phyloP scores from a whole-genome alignment of 164 flowering plant species.

The Tetracentron sinense region DNA sequence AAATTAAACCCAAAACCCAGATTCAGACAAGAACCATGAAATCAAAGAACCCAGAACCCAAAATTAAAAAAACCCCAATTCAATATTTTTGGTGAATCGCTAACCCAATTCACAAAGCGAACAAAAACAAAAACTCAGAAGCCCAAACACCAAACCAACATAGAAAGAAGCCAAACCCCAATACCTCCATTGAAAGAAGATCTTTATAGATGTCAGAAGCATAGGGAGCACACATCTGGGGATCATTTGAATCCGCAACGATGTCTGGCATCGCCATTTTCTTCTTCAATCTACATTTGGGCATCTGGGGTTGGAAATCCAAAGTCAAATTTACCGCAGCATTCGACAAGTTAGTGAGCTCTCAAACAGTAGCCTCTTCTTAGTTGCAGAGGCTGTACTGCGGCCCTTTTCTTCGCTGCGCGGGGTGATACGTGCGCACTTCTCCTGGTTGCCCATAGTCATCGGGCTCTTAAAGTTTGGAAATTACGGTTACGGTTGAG shows the following conservation, averaged over 20 bases:
- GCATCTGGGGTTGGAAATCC: conserved; percentile 9
- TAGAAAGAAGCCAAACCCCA: neutral
- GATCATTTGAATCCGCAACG: conserved; percentile 20
- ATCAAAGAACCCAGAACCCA: too few species aligned
- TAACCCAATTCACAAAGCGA: conserved; percentile 1
- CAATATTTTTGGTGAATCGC: neutral
- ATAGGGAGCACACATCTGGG: conserved; percentile 24
- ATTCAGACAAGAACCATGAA: too few species aligned
- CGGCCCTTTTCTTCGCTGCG: conserved; percentile 38
- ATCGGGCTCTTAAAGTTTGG: neutral
- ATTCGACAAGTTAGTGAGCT: conserved; percentile 35
- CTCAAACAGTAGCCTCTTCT: conserved; percentile 50
- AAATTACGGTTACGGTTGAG: neutral
- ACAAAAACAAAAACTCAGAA: neutral
- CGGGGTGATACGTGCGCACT: conserved; percentile 19
- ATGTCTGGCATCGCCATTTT: neutral
- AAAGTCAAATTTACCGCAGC: conserved; percentile 6
- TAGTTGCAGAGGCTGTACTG: conserved; percentile 16
- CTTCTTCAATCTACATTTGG: conserved; percentile 17
- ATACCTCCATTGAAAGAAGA: conserved; percentile 59
- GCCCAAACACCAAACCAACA: neutral
- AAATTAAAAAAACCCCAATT: neutral
- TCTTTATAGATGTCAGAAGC: conserved; percentile 38
- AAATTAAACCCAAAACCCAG: too few species aligned
- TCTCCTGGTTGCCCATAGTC: conserved; percentile 35